Conservation (phyloP, 225 moss, liverwort and hornwort genomes). For the Sphagnum tenellum region DNA sequence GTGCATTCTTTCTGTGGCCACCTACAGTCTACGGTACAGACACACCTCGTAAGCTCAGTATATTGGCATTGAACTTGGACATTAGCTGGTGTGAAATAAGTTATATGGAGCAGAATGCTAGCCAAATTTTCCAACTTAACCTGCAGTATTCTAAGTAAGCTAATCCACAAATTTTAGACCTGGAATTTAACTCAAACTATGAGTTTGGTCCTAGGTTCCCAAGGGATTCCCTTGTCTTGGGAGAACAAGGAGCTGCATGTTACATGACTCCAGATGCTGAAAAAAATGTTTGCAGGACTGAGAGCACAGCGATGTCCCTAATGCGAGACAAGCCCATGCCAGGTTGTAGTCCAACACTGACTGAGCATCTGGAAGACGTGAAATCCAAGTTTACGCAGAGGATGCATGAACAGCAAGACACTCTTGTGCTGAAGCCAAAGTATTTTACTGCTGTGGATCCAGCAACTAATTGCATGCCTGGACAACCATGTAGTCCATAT, state of each 20-base stretch:
- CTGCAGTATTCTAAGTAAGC: neutral
- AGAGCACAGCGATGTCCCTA: neutral
- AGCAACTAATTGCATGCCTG: neutral
- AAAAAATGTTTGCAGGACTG: neutral
- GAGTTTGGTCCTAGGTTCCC: too few relatives aligned
- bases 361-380: neutral
- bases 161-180: too few relatives aligned
- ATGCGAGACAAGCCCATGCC: neutral
- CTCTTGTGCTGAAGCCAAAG: too few relatives aligned
- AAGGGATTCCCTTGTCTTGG: too few relatives aligned
- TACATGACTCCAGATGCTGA: too few relatives aligned
- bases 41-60: neutral
- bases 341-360: neutral
- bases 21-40: constrained; percentile 8
- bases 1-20: neutral
- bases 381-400: too few relatives aligned
- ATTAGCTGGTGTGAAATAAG: neutral
- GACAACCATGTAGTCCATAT: neutral
- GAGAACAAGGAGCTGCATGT: too few relatives aligned
- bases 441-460: too few relatives aligned
- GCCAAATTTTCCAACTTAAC: neutral
- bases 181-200: too few relatives aligned
- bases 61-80: neutral
- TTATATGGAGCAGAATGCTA: neutral
- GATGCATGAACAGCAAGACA: too few relatives aligned